Conservation (phyloP, 208 protist genomes). For the Leishmania mexicana region DNA sequence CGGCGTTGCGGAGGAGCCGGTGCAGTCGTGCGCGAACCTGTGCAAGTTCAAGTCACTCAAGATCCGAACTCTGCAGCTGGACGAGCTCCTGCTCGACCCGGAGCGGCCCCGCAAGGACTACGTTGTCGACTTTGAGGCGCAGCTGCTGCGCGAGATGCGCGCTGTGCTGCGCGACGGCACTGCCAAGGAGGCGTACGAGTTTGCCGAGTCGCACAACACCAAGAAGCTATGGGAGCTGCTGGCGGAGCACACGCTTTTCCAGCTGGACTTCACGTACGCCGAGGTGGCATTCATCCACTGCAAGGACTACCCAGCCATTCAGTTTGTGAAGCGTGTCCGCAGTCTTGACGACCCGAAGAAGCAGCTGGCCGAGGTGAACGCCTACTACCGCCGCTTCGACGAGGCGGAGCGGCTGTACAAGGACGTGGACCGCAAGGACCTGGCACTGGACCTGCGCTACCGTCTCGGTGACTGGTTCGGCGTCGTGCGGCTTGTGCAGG, state of each 20-base stretch:
- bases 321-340: slow-evolving; percentile 95
- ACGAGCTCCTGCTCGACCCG: slow-evolving; percentile 94
- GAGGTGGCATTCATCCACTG: slow-evolving; percentile 95
- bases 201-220: slow-evolving; percentile 92
- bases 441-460: slow-evolving; percentile 94
- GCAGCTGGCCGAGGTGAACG: slow-evolving; percentile 96
- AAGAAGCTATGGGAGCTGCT: slow-evolving; percentile 94
- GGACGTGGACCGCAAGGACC: slow-evolving; percentile 95
- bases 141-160: slow-evolving; percentile 88
- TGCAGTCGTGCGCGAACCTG: slow-evolving; percentile 89
- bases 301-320: slow-evolving; percentile 95
- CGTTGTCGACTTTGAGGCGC: slow-evolving; percentile 90
- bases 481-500: slow-evolving; percentile 93
- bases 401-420: slow-evolving; percentile 96
- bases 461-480: slow-evolving; percentile 96
- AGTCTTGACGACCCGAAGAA: slow-evolving; percentile 92
- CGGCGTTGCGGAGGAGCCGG: slow-evolving; percentile 90
- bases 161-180: slow-evolving; percentile 56
- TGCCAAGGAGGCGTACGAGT: slow-evolving; percentile 91
- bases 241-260: slow-evolving; percentile 92
- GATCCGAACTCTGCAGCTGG: slow-evolving; percentile 90
- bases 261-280: slow-evolving; percentile 88
- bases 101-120: slow-evolving; percentile 87
- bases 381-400: slow-evolving; percentile 96
- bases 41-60: slow-evolving; percentile 93